phyloP scores from a whole-genome alignment of 441 rosid species.

The Melastoma candidum region DNA sequence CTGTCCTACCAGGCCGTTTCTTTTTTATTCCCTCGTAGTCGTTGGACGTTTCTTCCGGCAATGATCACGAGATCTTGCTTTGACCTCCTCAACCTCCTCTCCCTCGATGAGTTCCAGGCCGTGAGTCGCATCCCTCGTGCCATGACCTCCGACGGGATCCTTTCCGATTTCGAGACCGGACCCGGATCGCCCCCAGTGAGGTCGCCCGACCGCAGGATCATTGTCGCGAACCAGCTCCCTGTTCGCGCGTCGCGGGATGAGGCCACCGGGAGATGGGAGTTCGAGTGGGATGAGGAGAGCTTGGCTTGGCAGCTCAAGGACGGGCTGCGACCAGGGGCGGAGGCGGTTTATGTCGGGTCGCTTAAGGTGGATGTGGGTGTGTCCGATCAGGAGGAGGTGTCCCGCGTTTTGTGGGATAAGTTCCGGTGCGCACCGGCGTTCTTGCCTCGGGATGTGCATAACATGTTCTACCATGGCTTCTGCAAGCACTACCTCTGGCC shows the following conservation, averaged over 20 bases:
- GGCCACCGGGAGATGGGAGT: constrained; percentile 31
- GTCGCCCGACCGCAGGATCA: constrained; percentile 31
- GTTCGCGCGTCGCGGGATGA: constrained; percentile 27
- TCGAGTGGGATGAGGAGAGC: constrained; percentile 52
- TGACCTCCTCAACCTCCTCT: constrained; percentile 42
- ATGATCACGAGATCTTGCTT: constrained; percentile 48
- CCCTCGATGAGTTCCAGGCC: constrained; percentile 47
- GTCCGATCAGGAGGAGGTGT: constrained; percentile 51
- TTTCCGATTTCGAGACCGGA: constrained; percentile 28
- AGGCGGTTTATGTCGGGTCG: constrained; percentile 56
- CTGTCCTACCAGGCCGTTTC: no score
- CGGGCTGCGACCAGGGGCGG: constrained; percentile 43
- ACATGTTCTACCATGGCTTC: constrained; percentile 65
- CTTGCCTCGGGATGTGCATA: constrained; percentile 39
- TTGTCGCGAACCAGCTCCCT: constrained; percentile 67
- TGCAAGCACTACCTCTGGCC: constrained; percentile 92
- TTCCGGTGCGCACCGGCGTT: constrained; percentile 60
- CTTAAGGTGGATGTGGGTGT: constrained; percentile 40
- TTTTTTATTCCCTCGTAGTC: no score
- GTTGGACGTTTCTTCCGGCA: no score
- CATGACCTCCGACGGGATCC: constrained; percentile 38
- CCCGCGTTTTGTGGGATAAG: constrained; percentile 33
- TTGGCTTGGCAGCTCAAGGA: constrained; percentile 44
- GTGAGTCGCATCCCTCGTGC: constrained; percentile 45
- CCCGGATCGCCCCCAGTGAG: constrained; percentile 1